These are phyloP conservation scores for Fusarium praegraminearum DNA, from an alignment of 2,329 filamentous ascomycete species.

Conservation along the genomic window DNA sequence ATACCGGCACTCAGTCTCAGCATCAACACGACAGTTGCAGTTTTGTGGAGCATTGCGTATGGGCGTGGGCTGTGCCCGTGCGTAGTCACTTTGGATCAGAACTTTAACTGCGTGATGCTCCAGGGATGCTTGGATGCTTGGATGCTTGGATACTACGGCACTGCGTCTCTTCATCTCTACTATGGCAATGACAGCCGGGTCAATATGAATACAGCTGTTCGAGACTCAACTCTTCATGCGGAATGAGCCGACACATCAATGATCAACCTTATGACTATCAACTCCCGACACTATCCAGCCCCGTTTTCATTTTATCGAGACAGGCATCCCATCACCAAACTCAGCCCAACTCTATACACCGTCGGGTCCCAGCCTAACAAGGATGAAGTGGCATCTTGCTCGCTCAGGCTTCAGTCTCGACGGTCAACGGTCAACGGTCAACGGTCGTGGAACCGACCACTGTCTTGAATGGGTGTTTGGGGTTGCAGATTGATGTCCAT, in stretches of 20 bases:
- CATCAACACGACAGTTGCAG: constrained; percentile 13
- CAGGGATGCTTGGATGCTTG: constrained; percentile 25
- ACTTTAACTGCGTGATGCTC: constrained; percentile 22
- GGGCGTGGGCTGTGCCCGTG: constrained; percentile 30
- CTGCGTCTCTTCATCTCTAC: background rate
- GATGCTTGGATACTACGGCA: constrained; percentile 11
- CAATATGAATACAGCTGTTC: background rate
- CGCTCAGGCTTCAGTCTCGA: constrained; percentile 10
- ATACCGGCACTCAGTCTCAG: constrained; percentile 7
- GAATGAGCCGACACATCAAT: constrained; percentile 7
- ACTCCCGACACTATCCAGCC: constrained; percentile 18
- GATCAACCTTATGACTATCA: background rate
- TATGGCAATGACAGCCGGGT: constrained; percentile 1
- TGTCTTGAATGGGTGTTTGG: constrained; percentile 15
- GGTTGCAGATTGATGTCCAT: constrained; percentile 15
- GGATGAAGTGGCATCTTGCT: background rate
- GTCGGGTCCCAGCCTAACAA: background rate
- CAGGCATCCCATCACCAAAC: constrained; percentile 23
- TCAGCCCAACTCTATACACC: background rate
- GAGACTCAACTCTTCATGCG: constrained; percentile 11
- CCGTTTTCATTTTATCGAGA: constrained; percentile 7
- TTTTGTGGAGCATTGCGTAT: constrained; percentile 22
- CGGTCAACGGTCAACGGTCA: background rate
- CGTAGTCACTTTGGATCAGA: constrained; percentile 27
- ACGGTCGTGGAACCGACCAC: constrained; percentile 13